Percentiles rank a stretch among this genome's conserved stretches.
phyloP scores from a whole-genome alignment of 345 rosid species.

The Dovyalis caffra region DNA sequence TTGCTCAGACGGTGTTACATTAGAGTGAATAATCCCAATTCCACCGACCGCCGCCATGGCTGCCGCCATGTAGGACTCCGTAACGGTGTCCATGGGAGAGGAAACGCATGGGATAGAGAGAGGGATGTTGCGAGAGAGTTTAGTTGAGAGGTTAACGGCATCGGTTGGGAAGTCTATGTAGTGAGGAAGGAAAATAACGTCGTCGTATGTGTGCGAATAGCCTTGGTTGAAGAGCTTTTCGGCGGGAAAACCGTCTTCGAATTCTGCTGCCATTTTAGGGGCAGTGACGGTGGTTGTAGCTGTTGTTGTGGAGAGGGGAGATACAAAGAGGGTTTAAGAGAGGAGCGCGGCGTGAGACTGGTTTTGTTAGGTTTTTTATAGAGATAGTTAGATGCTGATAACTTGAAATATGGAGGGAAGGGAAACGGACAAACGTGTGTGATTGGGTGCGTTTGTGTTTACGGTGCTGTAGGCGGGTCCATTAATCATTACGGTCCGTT shows the following conservation, averaged over 20 bases:
- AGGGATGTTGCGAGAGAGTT: conserved; percentile 58
- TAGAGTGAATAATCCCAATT: conserved; percentile 77
- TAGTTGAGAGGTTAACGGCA: conserved; percentile 70
- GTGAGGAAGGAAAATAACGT: conserved; percentile 86
- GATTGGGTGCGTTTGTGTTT: not conserved
- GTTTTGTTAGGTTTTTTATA: not conserved
- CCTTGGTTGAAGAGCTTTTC: conserved; percentile 69
- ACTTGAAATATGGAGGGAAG: conserved; percentile 21
- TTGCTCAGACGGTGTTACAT: conserved; percentile 55
- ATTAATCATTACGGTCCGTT: not conserved
- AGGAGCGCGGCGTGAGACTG: not conserved
- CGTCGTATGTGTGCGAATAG: conserved; percentile 87
- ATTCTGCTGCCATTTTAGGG: conserved; percentile 9
- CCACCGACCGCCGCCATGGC: conserved; percentile 86
- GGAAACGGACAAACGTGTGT: not conserved
- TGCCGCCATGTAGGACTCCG: conserved; percentile 84
- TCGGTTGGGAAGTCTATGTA: conserved; percentile 89
- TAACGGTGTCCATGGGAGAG: conserved; percentile 97
- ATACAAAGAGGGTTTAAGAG: not conserved
- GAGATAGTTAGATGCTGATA: not conserved
- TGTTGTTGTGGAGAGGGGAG: not conserved
- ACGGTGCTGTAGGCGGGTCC: not conserved
- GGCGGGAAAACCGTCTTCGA: conserved; percentile 69
- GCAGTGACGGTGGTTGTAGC: not conserved
- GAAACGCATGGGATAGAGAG: conserved; percentile 83